phyloP scores from a whole-genome alignment of 441 rosid species.

The Aquilaria agallochum region DNA sequence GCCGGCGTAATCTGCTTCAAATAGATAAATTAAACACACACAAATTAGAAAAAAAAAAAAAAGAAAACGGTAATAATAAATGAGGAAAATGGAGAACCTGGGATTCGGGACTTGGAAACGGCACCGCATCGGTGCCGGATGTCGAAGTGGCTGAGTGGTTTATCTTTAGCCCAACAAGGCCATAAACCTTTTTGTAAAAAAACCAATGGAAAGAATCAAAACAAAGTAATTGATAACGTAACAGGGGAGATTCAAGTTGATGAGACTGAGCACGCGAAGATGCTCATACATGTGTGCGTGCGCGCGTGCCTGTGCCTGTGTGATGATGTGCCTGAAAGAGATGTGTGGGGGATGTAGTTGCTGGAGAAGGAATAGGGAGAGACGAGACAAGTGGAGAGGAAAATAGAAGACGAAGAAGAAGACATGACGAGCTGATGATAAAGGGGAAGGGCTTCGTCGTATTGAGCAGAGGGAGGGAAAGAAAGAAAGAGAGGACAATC shows the following conservation, averaged over 20 bases:
- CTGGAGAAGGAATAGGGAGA: background rate
- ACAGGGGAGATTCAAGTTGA: too few relatives aligned
- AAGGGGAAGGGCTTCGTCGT: background rate
- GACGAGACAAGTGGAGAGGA: conserved; percentile 3
- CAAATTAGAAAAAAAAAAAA: background rate
- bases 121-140: conserved; percentile 33
- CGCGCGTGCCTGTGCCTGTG: too few relatives aligned
- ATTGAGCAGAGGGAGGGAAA: conserved; percentile 1
- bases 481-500: background rate
- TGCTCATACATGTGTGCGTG: too few relatives aligned
- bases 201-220: background rate
- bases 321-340: too few relatives aligned
- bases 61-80: conserved; percentile 15
- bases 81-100: conserved; percentile 21
- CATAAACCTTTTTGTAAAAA: conserved; percentile 15
- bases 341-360: background rate
- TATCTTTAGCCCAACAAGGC: conserved; percentile 18
- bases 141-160: conserved; percentile 11
- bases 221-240: background rate
- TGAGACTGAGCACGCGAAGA: too few relatives aligned
- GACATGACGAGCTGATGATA: background rate
- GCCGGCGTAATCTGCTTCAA: conserved; percentile 35
- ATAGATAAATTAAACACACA: conserved; percentile 9
- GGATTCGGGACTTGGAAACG: conserved; percentile 31
- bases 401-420: conserved; percentile 1